Base-by-base conservation (phyloP, 768 basidiomycete species). In the Calocera viscosa region DNA sequence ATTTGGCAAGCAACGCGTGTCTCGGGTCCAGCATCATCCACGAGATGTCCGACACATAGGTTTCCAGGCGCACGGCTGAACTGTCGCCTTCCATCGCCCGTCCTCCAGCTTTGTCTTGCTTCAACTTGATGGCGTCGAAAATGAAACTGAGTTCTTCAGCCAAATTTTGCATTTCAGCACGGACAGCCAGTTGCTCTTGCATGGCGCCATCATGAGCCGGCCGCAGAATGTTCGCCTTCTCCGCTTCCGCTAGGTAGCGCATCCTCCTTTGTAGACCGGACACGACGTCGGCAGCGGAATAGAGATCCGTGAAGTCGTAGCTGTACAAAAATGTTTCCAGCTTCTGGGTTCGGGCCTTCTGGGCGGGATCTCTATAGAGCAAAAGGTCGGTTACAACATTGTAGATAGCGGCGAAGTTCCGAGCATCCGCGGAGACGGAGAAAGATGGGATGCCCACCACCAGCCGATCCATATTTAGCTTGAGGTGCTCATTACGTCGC, bases 11-110 rank as follows among this genome's bases (percentile, higher is more conserved):
- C 49, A 94, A 79, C 47, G 87, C 84, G 63, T 82, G 79, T 41
- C 83, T 78, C 49, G 87, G 83, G 72, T 88, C 88, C 17, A 95
- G 77, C 91, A 97, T 94, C 68, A 82, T 82, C 93, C 94, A 98
- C 0, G 90, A 91, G 53, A 98, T 87, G 74, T 93, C 89, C 5
- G 86, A 83, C 0, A 91, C 91, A 5, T 85, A 86, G 0, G 91
- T 88, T 68, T 90, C 87, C 33, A 95, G 77, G 64, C 90, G 81
- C 53, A 93, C 80, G 1, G 91, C 90, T 1, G 89, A 89, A 72
- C 90, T 90, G 69, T 87, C 84, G 69, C 89, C 87, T 2, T 83
- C 80, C 67, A 77, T 82, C 69, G 0, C 75, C 84, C 82, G 69
- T 84, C 84, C 66, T 70, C 71, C 63, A 77, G 73, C 82, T 69